Conservation (phyloP, 2,329 filamentous ascomycete species). For the Colletotrichum tropicicola region DNA sequence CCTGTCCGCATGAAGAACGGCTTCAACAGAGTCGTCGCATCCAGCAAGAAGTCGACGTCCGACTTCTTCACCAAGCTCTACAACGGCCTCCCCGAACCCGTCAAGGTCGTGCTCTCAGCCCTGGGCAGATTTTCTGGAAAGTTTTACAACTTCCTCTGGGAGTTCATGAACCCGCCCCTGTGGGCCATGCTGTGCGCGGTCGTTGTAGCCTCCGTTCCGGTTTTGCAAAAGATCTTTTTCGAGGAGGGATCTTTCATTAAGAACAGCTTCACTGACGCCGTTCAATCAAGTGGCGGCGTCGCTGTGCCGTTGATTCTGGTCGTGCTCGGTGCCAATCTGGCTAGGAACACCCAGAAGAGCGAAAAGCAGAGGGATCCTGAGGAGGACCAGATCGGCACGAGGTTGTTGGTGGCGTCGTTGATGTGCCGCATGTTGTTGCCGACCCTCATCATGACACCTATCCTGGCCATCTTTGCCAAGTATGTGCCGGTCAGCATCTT, state of each 20-base stretch:
- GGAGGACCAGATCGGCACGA: constrained; percentile 74
- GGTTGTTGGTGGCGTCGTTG: constrained; percentile 85
- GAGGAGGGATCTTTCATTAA: constrained; percentile 87
- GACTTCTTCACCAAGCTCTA: constrained; percentile 39
- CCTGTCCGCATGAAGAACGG: constrained; percentile 46
- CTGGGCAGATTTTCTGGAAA: constrained; percentile 47
- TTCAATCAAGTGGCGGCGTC: constrained; percentile 86
- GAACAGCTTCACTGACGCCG: constrained; percentile 90
- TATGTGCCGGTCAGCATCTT: constrained; percentile 93
- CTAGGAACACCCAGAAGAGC: constrained; percentile 84
- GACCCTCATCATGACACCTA: constrained; percentile 89
- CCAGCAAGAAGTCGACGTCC: constrained; percentile 34
- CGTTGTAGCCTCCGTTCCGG: constrained; percentile 86
- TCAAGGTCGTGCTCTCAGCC: constrained; percentile 45
- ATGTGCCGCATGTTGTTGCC: constrained; percentile 92
- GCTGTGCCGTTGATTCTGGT: constrained; percentile 96
- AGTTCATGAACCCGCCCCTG: constrained; percentile 97
- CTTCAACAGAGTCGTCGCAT: constrained; percentile 38
- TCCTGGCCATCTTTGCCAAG: constrained; percentile 88
- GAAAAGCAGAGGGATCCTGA: constrained; percentile 72
- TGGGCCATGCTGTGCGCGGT: constrained; percentile 97
- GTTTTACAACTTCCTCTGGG: constrained; percentile 76
- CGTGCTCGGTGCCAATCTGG: constrained; percentile 93
- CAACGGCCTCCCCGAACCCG: constrained; percentile 49
- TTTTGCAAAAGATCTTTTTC: constrained; percentile 87